Percentiles rank a stretch among this genome's conserved stretches.
phyloP scores from a whole-genome alignment of 2,329 filamentous ascomycete genomes.

The Chrysosphaeria jannelii region DNA sequence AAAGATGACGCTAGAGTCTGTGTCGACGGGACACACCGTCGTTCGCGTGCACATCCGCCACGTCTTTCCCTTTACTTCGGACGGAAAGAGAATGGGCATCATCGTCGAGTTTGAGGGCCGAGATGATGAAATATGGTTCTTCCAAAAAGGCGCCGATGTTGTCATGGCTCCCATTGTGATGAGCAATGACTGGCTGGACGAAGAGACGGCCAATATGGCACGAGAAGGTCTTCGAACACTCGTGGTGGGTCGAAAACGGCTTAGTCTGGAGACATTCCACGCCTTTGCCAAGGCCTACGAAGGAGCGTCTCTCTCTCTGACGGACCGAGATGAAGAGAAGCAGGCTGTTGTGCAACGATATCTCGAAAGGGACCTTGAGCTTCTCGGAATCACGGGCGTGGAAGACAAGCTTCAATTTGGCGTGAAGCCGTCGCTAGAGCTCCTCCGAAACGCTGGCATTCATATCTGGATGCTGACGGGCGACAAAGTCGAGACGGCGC shows the following conservation, averaged over 20 bases:
- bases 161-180: slow-evolving; percentile 93
- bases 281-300: slow-evolving; percentile 50
- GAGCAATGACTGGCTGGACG: slow-evolving; percentile 92
- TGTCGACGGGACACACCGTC: slow-evolving; percentile 39
- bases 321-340: slow-evolving; percentile 55
- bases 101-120: slow-evolving; percentile 46
- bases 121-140: slow-evolving; percentile 80
- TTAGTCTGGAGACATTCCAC: slow-evolving; percentile 50
- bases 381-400: slow-evolving; percentile 89
- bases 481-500: slow-evolving; percentile 91
- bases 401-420: slow-evolving; percentile 91
- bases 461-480: slow-evolving; percentile 99
- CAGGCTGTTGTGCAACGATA: slow-evolving; percentile 48
- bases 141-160: slow-evolving; percentile 91
- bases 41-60: slow-evolving; percentile 75
- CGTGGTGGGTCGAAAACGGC: slow-evolving; percentile 72
- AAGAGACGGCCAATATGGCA: slow-evolving; percentile 99
- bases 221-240: slow-evolving; percentile 81
- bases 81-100: slow-evolving; percentile 95
- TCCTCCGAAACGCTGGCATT: slow-evolving; percentile 86
- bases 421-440: slow-evolving; percentile 81
- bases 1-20: slow-evolving; percentile 53
- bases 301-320: slow-evolving; percentile 52
- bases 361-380: slow-evolving; percentile 66
- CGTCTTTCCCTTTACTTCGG: slow-evolving; percentile 90